phyloP scores from a whole-genome alignment of 1,284 basidiomycete species.

The Pholiota adiposa region DNA sequence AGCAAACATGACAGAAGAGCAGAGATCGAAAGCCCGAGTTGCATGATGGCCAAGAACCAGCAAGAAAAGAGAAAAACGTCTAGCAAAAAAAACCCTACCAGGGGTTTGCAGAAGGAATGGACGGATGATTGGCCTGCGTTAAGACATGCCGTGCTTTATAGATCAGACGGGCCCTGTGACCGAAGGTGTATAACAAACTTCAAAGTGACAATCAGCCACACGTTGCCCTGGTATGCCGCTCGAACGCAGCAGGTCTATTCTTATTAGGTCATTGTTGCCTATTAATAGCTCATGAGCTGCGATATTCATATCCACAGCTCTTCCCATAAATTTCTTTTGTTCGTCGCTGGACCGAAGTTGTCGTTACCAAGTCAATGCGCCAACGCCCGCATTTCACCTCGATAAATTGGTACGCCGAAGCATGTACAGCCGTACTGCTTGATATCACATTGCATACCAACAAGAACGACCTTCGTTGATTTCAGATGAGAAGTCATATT shows the following conservation, averaged over 20 bases:
- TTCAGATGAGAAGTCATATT: neutral
- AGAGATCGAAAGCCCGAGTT: slow-evolving; percentile 54
- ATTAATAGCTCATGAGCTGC: slow-evolving; percentile 3
- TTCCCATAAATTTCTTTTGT: neutral
- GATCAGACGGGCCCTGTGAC: slow-evolving; percentile 9
- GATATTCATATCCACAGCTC: neutral
- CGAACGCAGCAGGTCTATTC: slow-evolving; percentile 5
- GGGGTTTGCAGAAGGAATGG: slow-evolving; percentile 18
- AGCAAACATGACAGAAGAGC: slow-evolving; percentile 58
- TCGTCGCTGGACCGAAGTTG: slow-evolving; percentile 5
- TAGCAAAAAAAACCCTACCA: slow-evolving; percentile 16
- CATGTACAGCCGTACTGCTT: neutral
- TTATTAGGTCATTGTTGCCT: slow-evolving; percentile 10
- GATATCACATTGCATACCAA: neutral
- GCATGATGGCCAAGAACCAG: slow-evolving; percentile 44
- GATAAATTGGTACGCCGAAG: neutral
- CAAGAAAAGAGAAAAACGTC: slow-evolving; percentile 28
- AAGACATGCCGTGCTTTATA: slow-evolving; percentile 18
- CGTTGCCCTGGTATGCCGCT: slow-evolving; percentile 16
- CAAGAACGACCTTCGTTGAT: neutral
- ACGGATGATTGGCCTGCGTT: slow-evolving; percentile 5
- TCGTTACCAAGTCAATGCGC: neutral
- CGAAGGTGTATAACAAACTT: slow-evolving; percentile 8
- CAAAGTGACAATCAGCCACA: slow-evolving; percentile 1
- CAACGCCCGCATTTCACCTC: neutral